These are phyloP conservation scores for Furcasterigmium sp. DNA, from an alignment of 2,329 filamentous ascomycete species.

Conservation along the genomic window DNA sequence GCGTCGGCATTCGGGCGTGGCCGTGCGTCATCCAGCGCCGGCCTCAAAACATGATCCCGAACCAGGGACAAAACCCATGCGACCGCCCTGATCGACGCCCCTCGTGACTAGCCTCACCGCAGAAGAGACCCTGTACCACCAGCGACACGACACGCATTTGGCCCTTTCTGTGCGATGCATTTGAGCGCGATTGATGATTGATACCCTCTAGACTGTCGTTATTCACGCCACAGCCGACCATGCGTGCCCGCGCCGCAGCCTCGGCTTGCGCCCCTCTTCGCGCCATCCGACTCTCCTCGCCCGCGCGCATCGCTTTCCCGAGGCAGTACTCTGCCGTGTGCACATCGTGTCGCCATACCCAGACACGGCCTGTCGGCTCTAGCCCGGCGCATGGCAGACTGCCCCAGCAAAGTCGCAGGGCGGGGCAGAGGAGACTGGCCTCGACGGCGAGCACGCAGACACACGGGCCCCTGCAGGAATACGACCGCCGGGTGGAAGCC, in stretches of 20 bases:
- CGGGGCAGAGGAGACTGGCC: constrained; percentile 6
- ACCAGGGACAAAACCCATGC: background rate
- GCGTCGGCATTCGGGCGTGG: constrained; percentile 2
- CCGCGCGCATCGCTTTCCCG: constrained; percentile 1
- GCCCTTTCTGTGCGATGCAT: too few relatives aligned
- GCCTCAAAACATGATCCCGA: constrained; percentile 2
- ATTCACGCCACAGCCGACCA: background rate
- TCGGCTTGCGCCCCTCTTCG: constrained; percentile 2
- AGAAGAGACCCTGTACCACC: background rate
- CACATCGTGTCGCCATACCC: background rate
- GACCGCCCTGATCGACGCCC: background rate
- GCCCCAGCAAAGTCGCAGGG: background rate
- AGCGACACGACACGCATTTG: background rate
- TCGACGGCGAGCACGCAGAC: constrained; percentile 20
- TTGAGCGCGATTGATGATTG: background rate
- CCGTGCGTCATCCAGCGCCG: constrained; percentile 1
- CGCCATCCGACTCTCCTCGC: constrained; percentile 1
- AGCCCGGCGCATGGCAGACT: too few relatives aligned
- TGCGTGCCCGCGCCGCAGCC: constrained; percentile 3
- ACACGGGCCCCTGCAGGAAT: constrained; percentile 77
- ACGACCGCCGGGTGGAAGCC: constrained; percentile 71
- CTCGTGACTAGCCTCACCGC: background rate
- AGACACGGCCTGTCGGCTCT: background rate
- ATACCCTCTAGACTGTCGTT: background rate
- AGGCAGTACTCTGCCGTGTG: background rate